These are phyloP conservation scores for Hypholoma fasciculare DNA, from an alignment of 768 basidiomycete species.

Conservation along the genomic window DNA sequence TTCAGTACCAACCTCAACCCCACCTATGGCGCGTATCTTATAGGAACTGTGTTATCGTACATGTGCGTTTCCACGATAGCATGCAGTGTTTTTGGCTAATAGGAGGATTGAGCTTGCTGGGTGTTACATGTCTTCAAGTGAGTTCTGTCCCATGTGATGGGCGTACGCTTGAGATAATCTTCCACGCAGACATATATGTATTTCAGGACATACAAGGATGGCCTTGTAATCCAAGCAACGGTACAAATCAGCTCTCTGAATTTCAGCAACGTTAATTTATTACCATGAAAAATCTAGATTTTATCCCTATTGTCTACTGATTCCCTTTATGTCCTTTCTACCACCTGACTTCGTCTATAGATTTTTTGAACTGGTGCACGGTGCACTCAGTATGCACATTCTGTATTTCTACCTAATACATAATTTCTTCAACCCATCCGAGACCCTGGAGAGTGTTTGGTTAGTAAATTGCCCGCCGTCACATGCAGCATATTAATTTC, in stretches of 20 bases:
- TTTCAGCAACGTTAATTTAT: not conserved
- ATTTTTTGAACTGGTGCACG: conserved; percentile 11
- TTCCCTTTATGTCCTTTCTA: not conserved
- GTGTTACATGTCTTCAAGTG: conserved; percentile 8
- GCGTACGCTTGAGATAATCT: not conserved
- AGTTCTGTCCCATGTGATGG: not conserved
- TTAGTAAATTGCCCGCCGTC: not conserved
- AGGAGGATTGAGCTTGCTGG: not conserved
- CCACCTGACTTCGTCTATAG: not conserved
- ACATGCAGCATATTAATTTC: too few species aligned
- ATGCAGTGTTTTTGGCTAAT: not conserved
- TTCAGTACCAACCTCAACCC: not conserved
- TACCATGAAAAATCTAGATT: not conserved
- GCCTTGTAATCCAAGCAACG: not conserved
- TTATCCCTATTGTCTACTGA: not conserved
- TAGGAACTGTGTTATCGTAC: conserved; percentile 9
- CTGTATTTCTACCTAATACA: conserved; percentile 10
- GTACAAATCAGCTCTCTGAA: not conserved
- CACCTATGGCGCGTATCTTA: conserved; percentile 3
- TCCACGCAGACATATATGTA: not conserved
- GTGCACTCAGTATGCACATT: conserved; percentile 11
- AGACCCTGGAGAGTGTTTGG: conserved; percentile 8
- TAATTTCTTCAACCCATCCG: conserved; percentile 7
- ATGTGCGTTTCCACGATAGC: not conserved
- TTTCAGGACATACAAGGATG: conserved; percentile 3